phyloP scores from a whole-genome alignment of 495 filamentous ascomycete genomes.

The Entonaema liquescens region DNA sequence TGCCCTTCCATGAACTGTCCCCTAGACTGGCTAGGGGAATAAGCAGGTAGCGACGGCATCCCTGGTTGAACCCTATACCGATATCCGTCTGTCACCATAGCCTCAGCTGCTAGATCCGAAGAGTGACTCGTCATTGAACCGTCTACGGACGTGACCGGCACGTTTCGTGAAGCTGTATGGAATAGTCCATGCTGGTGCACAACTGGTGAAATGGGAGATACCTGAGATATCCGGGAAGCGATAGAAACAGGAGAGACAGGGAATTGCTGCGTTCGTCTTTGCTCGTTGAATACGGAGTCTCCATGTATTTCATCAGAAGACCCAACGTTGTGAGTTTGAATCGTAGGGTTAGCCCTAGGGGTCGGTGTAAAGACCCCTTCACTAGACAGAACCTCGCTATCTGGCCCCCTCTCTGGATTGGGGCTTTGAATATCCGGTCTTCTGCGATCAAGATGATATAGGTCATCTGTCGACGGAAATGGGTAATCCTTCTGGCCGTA shows the following conservation, averaged over 20 bases:
- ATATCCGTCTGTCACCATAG: conserved; percentile 50
- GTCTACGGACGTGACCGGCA: conserved; percentile 24
- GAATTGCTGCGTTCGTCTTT: conserved; percentile 2
- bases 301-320: conserved; percentile 5
- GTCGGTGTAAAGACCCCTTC: conserved; percentile 23
- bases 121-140: conserved; percentile 33
- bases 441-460: conserved; percentile 40
- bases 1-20: conserved; percentile 50
- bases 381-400: conserved; percentile 2
- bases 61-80: conserved; percentile 36
- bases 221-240: conserved; percentile 31
- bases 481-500: conserved; percentile 36
- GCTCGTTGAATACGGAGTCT: conserved; percentile 1
- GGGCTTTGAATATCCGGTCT: conserved; percentile 16
- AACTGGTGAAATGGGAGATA: conserved; percentile 33
- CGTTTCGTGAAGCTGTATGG: neutral
- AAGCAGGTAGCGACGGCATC: conserved; percentile 39
- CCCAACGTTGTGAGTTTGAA: conserved; percentile 16
- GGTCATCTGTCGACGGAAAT: conserved; percentile 38
- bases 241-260: conserved; percentile 36
- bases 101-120: conserved; percentile 40
- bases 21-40: conserved; percentile 28
- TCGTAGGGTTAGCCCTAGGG: conserved; percentile 3
- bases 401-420: neutral
- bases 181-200: conserved; percentile 20